These are phyloP conservation scores for Phytophthora fragariaefolia DNA, from an alignment of 352 stramenopile species.

Conservation along the genomic window DNA sequence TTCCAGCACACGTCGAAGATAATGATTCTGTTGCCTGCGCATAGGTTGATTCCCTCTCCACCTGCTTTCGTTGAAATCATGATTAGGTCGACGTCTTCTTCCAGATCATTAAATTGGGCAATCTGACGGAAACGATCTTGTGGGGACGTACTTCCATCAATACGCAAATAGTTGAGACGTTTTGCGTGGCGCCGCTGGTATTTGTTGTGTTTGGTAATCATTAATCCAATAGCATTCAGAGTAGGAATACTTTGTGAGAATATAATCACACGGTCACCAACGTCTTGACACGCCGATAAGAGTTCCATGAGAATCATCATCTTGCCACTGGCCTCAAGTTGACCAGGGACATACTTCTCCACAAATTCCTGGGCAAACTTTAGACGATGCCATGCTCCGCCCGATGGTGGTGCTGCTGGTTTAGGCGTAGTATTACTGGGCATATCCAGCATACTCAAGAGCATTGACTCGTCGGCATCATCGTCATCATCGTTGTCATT, in stretches of 20 bases:
- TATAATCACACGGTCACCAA: slow-evolving; percentile 87
- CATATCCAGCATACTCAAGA: slow-evolving; percentile 50
- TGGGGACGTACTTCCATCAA: slow-evolving; percentile 83
- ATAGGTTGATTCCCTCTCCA: slow-evolving; percentile 90
- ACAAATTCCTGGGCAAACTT: slow-evolving; percentile 77
- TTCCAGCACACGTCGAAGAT: slow-evolving; percentile 95
- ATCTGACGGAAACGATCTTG: slow-evolving; percentile 86
- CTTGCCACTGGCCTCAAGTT: slow-evolving; percentile 82
- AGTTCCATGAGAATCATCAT: slow-evolving; percentile 90
- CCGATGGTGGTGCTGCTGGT: not conserved
- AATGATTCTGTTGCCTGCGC: slow-evolving; percentile 88
- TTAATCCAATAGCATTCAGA: slow-evolving; percentile 77
- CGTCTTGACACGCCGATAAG: slow-evolving; percentile 64
- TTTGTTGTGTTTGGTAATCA: slow-evolving; percentile 74
- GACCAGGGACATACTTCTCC: slow-evolving; percentile 53
- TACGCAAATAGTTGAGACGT: slow-evolving; percentile 73
- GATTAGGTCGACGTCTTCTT: slow-evolving; percentile 85
- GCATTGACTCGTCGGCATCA: slow-evolving; percentile 52
- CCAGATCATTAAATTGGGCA: slow-evolving; percentile 80
- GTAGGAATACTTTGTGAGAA: slow-evolving; percentile 92
- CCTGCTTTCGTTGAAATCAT: slow-evolving; percentile 90
- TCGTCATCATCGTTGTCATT: slow-evolving; percentile 29
- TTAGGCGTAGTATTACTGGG: slow-evolving; percentile 12
- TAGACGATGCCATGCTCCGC: slow-evolving; percentile 53
- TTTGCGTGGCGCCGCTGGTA: slow-evolving; percentile 50